A percentile compares a stretch with the other conserved stretches of the same genome.
These are phyloP conservation scores for Oryza longistaminata DNA, from an alignment of 176 grass and related monocot genomes.

Conservation along the genomic window DNA sequence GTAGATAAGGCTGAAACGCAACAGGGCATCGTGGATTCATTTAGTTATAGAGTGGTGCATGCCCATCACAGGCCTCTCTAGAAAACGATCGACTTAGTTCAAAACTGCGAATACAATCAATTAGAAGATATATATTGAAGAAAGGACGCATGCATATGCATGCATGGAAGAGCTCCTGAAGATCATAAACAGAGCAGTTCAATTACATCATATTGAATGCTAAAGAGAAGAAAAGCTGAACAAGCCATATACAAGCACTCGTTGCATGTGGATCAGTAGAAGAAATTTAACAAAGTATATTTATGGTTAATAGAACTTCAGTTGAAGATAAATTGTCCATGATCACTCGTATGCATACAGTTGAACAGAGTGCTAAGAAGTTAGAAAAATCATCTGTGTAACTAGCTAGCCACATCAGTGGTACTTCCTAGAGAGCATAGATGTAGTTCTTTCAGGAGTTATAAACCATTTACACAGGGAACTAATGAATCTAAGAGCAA, in stretches of 20 bases:
- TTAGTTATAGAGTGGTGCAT: background rate
- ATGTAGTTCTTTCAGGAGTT: background rate
- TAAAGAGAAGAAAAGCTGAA: conserved; percentile 5
- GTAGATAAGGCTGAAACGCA: conserved; percentile 8
- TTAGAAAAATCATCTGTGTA: background rate
- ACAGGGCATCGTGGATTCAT: background rate
- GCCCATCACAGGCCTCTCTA: background rate
- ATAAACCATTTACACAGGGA: background rate
- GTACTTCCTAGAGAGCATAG: background rate
- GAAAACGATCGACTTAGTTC: conserved; percentile 24
- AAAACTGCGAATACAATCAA: background rate
- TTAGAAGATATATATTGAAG: conserved; percentile 13
- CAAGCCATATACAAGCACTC: background rate
- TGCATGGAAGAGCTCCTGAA: background rate
- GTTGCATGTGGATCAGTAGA: background rate
- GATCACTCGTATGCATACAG: background rate
- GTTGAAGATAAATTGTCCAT: background rate
- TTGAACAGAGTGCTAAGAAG: background rate
- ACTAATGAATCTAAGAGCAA: background rate
- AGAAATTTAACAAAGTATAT: background rate
- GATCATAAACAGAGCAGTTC: conserved; percentile 16
- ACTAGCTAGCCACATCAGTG: background rate
- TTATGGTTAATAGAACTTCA: background rate
- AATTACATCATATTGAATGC: background rate
- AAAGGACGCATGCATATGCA: background rate